phyloP scores from a whole-genome alignment of 2,329 filamentous ascomycete species.

The Aspergillus brunneoviolaceus region DNA sequence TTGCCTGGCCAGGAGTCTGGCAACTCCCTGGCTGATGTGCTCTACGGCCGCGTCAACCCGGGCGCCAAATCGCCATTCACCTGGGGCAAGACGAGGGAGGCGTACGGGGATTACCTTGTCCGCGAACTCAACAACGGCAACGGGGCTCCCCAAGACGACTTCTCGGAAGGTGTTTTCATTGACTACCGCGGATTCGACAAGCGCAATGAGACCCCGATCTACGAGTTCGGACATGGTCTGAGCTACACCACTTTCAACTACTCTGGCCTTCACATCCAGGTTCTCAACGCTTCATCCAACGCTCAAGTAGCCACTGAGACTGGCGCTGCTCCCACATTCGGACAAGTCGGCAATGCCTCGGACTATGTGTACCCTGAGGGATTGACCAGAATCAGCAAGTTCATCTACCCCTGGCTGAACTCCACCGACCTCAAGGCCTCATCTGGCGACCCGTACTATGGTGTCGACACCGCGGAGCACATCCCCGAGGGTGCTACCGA shows the following conservation, averaged over 20 bases:
- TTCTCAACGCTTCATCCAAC: constrained; percentile 50
- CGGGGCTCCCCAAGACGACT: constrained; percentile 58
- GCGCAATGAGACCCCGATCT: constrained; percentile 56
- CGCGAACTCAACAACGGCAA: constrained; percentile 59
- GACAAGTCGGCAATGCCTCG: constrained; percentile 48
- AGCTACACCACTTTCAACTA: constrained; percentile 64
- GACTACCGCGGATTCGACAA: constrained; percentile 56
- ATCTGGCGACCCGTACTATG: constrained; percentile 56
- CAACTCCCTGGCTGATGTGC: constrained; percentile 70
- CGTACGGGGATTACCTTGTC: constrained; percentile 58
- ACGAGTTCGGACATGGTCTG: constrained; percentile 62
- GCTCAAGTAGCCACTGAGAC: constrained; percentile 54
- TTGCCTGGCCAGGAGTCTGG: constrained; percentile 74
- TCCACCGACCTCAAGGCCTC: constrained; percentile 55
- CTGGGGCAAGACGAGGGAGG: constrained; percentile 52
- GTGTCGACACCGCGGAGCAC: constrained; percentile 48
- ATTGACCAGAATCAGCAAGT: constrained; percentile 51
- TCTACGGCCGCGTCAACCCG: constrained; percentile 67
- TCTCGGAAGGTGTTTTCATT: constrained; percentile 62
- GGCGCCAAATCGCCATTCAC: constrained; percentile 64
- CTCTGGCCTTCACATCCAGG: constrained; percentile 55
- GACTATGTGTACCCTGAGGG: constrained; percentile 58
- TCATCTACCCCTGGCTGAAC: constrained; percentile 67
- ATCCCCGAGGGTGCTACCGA: constrained; percentile 54
- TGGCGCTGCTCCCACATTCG: constrained; percentile 53